Evolutionary conservation across 1,284 basidiomycete genomes (phyloP).

Genomic region (Ustilago bromivora): DNA sequence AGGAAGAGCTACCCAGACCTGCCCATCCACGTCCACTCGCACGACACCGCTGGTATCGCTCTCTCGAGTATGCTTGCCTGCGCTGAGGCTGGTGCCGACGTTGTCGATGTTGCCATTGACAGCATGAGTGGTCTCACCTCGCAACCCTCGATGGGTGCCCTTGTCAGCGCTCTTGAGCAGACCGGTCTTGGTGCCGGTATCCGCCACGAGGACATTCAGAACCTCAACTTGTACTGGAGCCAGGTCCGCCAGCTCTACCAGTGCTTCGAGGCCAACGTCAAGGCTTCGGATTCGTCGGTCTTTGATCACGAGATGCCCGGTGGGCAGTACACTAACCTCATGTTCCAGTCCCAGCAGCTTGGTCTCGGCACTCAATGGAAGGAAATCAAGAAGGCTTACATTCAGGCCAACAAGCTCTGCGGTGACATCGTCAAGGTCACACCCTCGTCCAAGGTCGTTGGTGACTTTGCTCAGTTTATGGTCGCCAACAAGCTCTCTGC

Average conservation of each 20-base stretch:
- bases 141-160: slow-evolving; percentile 97
- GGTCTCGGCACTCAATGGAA: slow-evolving; percentile 97
- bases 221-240: slow-evolving; percentile 97
- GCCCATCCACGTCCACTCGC: slow-evolving; percentile 99
- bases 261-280: slow-evolving; percentile 98
- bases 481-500: slow-evolving; percentile 91
- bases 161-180: slow-evolving; percentile 94
- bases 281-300: slow-evolving; percentile 85
- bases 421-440: slow-evolving; percentile 99
- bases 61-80: slow-evolving; percentile 95
- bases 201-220: slow-evolving; percentile 95
- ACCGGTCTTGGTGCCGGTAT: slow-evolving; percentile 95
- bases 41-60: slow-evolving; percentile 99
- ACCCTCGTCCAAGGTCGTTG: slow-evolving; percentile 98
- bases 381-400: slow-evolving; percentile 99
- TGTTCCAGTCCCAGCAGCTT: slow-evolving; percentile 97
- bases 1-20: slow-evolving; percentile 96
- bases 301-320: slow-evolving; percentile 99
- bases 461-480: slow-evolving; percentile 98
- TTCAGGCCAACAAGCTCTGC: slow-evolving; percentile 77
- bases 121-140: slow-evolving; percentile 96
- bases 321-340: slow-evolving; percentile 75
- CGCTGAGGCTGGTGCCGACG: slow-evolving; percentile 94
- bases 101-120: slow-evolving; percentile 98
- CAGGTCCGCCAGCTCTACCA: slow-evolving; percentile 94